Conservation (phyloP, 2,329 filamentous ascomycete species). For the Aspergillus sp. region DNA sequence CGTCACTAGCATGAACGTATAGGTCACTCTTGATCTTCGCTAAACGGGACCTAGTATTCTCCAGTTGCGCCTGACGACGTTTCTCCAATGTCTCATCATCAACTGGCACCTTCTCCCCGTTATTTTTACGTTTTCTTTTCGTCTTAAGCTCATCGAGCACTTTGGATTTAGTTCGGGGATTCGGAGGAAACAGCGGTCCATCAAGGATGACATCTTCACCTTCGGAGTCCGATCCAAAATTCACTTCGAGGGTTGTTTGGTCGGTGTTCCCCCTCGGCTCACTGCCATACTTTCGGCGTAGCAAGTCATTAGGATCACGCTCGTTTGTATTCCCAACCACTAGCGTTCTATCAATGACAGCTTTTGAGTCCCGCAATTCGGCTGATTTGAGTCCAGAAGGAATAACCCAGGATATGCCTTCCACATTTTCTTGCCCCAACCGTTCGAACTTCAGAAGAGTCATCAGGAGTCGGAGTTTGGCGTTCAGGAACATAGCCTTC, state of each 20-base stretch:
- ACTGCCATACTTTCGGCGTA: slow-evolving; percentile 66
- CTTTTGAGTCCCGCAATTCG: slow-evolving; percentile 66
- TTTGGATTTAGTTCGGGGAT: slow-evolving; percentile 50
- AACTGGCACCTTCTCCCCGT: slow-evolving; percentile 55
- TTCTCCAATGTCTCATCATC: slow-evolving; percentile 62
- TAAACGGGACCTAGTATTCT: slow-evolving; percentile 73
- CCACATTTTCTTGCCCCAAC: slow-evolving; percentile 66
- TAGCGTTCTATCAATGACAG: slow-evolving; percentile 73
- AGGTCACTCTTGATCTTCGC: slow-evolving; percentile 80
- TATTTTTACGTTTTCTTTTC: slow-evolving; percentile 52
- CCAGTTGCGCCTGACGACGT: slow-evolving; percentile 60
- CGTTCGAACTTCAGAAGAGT: slow-evolving; percentile 70
- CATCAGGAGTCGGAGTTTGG: slow-evolving; percentile 82
- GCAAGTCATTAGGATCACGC: slow-evolving; percentile 70
- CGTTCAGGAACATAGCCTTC: slow-evolving; percentile 82
- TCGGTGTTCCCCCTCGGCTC: slow-evolving; percentile 33
- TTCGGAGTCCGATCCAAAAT: slow-evolving; percentile 70
- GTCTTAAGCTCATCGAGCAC: slow-evolving; percentile 59
- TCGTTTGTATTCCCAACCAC: slow-evolving; percentile 77
- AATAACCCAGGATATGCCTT: slow-evolving; percentile 76
- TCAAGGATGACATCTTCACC: slow-evolving; percentile 59
- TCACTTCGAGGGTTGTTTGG: slow-evolving; percentile 47
- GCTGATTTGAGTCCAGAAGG: slow-evolving; percentile 65
- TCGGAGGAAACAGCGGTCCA: slow-evolving; percentile 65
- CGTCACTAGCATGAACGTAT: slow-evolving; percentile 80